These are phyloP conservation scores for Nitzschia palea DNA, from an alignment of 108 stramenopile genomes.

Conservation along the genomic window DNA sequence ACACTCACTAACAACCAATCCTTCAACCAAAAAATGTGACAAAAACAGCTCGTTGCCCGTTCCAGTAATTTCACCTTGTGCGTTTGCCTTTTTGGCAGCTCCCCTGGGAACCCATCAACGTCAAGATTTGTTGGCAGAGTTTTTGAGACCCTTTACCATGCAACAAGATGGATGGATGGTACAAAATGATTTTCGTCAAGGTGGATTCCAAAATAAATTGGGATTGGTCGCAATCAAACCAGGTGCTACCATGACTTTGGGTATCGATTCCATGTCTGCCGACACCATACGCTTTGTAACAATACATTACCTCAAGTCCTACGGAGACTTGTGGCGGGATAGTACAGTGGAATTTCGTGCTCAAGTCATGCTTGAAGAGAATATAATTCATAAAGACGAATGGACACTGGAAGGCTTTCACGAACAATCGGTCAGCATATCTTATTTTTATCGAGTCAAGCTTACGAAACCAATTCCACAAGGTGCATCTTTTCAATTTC, in stretches of 20 bases:
- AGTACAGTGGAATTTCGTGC: conserved; percentile 40
- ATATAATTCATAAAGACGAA: conserved; percentile 1
- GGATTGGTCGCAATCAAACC: conserved; percentile 43
- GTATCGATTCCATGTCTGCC: neutral
- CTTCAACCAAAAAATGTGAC: too few relatives aligned
- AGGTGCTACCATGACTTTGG: conserved; percentile 32
- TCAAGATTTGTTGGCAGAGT: conserved; percentile 25
- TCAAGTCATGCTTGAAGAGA: conserved; percentile 14
- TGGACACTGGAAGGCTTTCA: conserved; percentile 29
- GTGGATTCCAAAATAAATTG: conserved; percentile 49
- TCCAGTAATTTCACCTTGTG: conserved; percentile 23
- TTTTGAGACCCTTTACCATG: conserved; percentile 36
- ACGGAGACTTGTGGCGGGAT: conserved; percentile 58
- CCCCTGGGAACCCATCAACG: conserved; percentile 30
- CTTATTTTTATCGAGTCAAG: conserved; percentile 9
- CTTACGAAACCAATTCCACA: neutral
- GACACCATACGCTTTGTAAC: conserved; percentile 36
- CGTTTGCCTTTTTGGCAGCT: conserved; percentile 36
- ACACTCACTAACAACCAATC: too few relatives aligned
- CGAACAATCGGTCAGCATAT: conserved; percentile 20
- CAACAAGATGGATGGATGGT: conserved; percentile 54
- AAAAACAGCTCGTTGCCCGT: too few relatives aligned
- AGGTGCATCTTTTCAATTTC: conserved; percentile 39
- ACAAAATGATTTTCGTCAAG: conserved; percentile 43
- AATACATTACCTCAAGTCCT: conserved; percentile 59